phyloP scores from a whole-genome alignment of 179 eudicot genomes.

The Spinacia oleracea region DNA sequence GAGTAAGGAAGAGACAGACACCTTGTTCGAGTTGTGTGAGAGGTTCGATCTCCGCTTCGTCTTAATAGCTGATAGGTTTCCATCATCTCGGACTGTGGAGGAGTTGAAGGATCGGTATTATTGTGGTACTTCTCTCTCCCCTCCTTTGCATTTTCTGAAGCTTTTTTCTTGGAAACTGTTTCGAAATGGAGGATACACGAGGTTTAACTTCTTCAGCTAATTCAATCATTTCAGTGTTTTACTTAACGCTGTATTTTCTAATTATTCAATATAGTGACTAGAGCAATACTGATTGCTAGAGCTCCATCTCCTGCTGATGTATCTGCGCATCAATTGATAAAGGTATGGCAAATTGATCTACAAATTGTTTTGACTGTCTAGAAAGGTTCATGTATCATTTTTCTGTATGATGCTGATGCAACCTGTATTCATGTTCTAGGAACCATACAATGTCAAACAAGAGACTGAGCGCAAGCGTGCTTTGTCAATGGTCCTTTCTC shows the following conservation, averaged over 20 bases:
- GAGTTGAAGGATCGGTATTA: conserved; percentile 93
- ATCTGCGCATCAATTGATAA: conserved; percentile 74
- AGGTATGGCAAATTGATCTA: conserved; percentile 44
- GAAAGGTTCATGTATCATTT: conserved; percentile 8
- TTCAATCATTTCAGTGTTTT: neutral
- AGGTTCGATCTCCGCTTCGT: conserved; percentile 85
- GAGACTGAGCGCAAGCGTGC: conserved; percentile 94
- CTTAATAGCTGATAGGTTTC: conserved; percentile 84
- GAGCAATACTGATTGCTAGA: conserved; percentile 70
- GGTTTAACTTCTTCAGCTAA: neutral
- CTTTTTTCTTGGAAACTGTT: neutral
- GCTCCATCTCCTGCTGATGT: conserved; percentile 84
- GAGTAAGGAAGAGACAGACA: conserved; percentile 95
- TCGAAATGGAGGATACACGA: neutral
- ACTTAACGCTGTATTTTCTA: conserved; percentile 4
- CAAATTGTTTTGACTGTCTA: neutral
- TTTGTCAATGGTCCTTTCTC: conserved; percentile 87
- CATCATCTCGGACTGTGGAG: conserved; percentile 73
- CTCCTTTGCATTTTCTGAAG: neutral
- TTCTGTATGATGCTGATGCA: neutral
- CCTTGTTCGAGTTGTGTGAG: conserved; percentile 81
- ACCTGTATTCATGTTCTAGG: conserved; percentile 43
- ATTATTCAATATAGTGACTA: conserved; percentile 48
- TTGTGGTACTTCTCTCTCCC: conserved; percentile 43
- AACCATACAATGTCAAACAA: conserved; percentile 76